Base-by-base conservation (phyloP, 139 green algal species). In the Micromonas pusilla region DNA sequence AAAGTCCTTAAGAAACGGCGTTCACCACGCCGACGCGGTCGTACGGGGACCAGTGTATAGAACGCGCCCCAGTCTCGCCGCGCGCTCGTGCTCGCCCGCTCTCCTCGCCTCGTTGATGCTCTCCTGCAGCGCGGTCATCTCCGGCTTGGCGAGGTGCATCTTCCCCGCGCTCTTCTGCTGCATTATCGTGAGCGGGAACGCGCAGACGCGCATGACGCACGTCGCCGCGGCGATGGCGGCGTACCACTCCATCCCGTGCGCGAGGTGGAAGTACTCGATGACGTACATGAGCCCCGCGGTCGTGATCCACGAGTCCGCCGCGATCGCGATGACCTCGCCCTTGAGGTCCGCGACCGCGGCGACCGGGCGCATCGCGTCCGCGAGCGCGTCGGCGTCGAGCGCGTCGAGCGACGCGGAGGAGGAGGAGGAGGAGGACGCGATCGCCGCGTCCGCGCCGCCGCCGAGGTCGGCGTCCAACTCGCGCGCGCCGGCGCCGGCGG, bases 181-280 rank as follows among this genome's bases (percentile, higher is more conserved):
- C 37, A 81, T 75, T 0, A 95, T n/a, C 60, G 87, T 87, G 23
- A 95, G 30, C 2, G 91, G 91, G 9, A 92, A 79, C 1, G 82
- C 88, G 21, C 80, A 2, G 1, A 80, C 25, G 52, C 91, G 81
- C 21, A 89, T 79, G 1, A 74, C 78, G 37, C 90, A 5, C 6
- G 90, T 94, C 54, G 78, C 80, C 1, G 79, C 52, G 20, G 79
- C 76, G 33, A 94, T 94, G 13, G 87, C 81, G 36, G 73, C 67
- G 83, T 80, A 91, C 86, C 86, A 75, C 68, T 75, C 68, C n/a
- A 75, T 85, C 0, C 84, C 90, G 25, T 82, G 72, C 0, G 28
- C 32, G 0, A 84, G 66, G 45, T 95, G 89, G 1, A 86, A 73
- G 25, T 34, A 66, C 21, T 78, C 52, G 23, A 96, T 71, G 9